Evolutionary conservation across 768 basidiomycete genomes (phyloP), one percentile per base, ranked within the genome.

Genomic region (Coprinopsis strossmayeri): DNA sequence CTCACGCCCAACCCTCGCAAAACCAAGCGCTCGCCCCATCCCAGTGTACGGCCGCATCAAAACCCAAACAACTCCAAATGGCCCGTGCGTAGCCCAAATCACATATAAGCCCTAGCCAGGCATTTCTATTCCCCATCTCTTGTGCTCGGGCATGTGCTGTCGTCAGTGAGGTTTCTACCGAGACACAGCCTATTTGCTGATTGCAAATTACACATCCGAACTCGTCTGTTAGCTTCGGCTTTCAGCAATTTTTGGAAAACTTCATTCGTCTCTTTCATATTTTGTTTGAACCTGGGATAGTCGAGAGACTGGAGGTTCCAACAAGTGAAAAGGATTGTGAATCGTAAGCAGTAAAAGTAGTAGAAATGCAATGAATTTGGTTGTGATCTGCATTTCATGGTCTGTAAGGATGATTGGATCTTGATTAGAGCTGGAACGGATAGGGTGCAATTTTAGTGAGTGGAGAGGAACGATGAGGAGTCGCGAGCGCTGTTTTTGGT

Each of bases 131-230:
- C 71, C 58, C 58, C 58, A 83, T 83, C 83, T 85, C 84, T 91
- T 91, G 87, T 89, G 86, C 86, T 88, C 84, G 87, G 86, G 86
- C 84, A 85, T 81, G 86, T 82, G 87, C 84, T 86, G 83, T 87
- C 84, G 83, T 81, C 82, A 86, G 87, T 90, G 88, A 91, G 85
- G 88, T 91, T 76, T 81, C 73, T 86, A 90, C 87, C 84, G 88
- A 91, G 85, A 81, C 83, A 84, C 82, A 87, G 85, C 87, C 78
- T 87, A 73, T 64, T 90, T 88, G 87, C 86, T 90, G 83, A 84
- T 90, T 90, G 87, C 87, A 90, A 90, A 90, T 87, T 89, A 88
- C 77, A 87, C 86, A 90, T 90, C 87, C 87, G 85, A 87, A 89
- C 85, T 67, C 86, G 84, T 89, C 86, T 84, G 78, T 81, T 64